Percentiles rank a stretch among this genome's conserved stretches.
phyloP scores from a whole-genome alignment of 2,329 filamentous ascomycete species.

The Trichothecium roseum region DNA sequence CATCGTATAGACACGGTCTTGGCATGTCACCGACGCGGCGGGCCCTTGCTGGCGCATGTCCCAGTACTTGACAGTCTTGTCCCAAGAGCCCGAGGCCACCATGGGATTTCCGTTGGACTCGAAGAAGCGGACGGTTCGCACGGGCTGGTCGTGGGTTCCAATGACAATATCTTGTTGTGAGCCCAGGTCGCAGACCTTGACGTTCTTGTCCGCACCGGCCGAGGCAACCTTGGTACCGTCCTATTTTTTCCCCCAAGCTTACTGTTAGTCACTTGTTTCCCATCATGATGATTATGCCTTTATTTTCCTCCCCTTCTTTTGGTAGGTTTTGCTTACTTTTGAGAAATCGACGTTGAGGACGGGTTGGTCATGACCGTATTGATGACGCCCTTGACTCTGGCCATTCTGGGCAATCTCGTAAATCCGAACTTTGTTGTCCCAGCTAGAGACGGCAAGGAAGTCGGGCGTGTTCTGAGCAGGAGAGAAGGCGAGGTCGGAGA shows the following conservation, averaged over 20 bases:
- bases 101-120: conserved; percentile 63
- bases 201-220: conserved; percentile 81
- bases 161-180: conserved; percentile 60
- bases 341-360: conserved; percentile 82
- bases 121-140: conserved; percentile 70
- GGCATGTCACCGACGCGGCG: conserved; percentile 54
- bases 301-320: no score
- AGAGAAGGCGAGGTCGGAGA: conserved; percentile 80
- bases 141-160: conserved; percentile 74
- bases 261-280: not conserved
- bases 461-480: conserved; percentile 49
- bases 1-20: conserved; percentile 82
- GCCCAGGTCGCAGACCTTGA: conserved; percentile 76
- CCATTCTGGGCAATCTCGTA: conserved; percentile 79
- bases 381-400: conserved; percentile 72
- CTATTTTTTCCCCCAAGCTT: conserved; percentile 33
- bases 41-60: conserved; percentile 60
- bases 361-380: conserved; percentile 77
- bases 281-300: no score
- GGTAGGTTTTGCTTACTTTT: no score
- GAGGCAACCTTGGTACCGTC: conserved; percentile 85
- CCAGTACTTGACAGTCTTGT: conserved; percentile 88
- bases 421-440: conserved; percentile 97
- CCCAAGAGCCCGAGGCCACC: conserved; percentile 87
- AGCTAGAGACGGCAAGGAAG: conserved; percentile 81